These are phyloP conservation scores for Xanthoparmelia taractica DNA, from an alignment of 495 filamentous ascomycete genomes.

Conservation along the genomic window DNA sequence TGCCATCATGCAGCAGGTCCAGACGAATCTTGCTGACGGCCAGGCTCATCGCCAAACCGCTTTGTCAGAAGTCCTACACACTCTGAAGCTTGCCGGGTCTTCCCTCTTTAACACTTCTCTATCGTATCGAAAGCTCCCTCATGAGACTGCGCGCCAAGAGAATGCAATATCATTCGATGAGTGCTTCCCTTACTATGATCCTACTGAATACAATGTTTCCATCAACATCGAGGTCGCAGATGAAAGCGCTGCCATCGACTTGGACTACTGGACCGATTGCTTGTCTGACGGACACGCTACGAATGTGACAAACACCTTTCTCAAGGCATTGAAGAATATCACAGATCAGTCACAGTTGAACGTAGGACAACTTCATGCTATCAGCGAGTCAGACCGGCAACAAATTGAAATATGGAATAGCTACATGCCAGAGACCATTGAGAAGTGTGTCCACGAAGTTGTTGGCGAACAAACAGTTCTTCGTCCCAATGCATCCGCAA, in stretches of 20 bases:
- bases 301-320: conserved; percentile 45
- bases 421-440: conserved; percentile 31
- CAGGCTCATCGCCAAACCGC: conserved; percentile 42
- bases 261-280: conserved; percentile 51
- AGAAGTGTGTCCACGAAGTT: conserved; percentile 40
- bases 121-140: conserved; percentile 39
- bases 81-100: conserved; percentile 34
- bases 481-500: conserved; percentile 35
- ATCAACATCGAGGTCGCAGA: conserved; percentile 48
- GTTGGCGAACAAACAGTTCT: conserved; percentile 35
- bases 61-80: conserved; percentile 49
- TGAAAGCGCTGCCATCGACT: conserved; percentile 39
- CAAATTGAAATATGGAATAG: conserved; percentile 42
- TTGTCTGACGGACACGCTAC: conserved; percentile 43
- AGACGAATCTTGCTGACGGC: conserved; percentile 45
- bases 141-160: conserved; percentile 21
- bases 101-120: conserved; percentile 41
- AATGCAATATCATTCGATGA: conserved; percentile 36
- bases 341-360: conserved; percentile 29
- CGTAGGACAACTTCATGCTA: conserved; percentile 33
- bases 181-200: conserved; percentile 43
- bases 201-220: conserved; percentile 48
- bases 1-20: conserved; percentile 36
- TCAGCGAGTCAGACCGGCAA: conserved; percentile 34
- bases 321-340: conserved; percentile 40